Percentiles rank a stretch among this genome's conserved stretches.
Evolutionary conservation across 768 basidiomycete genomes (phyloP).

Genomic region (Cystoderma amianthinum): DNA sequence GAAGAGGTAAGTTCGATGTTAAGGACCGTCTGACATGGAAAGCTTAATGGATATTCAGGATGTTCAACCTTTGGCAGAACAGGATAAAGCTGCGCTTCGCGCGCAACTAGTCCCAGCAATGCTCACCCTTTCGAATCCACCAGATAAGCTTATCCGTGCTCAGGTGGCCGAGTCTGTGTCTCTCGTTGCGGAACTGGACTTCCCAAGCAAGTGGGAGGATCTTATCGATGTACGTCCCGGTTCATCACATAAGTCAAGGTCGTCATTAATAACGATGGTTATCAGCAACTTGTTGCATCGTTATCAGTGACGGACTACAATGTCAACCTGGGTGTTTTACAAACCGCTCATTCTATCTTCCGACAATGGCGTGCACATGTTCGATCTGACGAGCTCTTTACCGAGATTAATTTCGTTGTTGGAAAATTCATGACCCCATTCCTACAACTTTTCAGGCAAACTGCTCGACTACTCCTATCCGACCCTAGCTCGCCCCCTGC

Average conservation of each 20-base stretch:
- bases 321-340: constrained; percentile 82
- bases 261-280: not conserved
- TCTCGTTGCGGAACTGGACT: constrained; percentile 87
- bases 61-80: constrained; percentile 59
- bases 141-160: constrained; percentile 66
- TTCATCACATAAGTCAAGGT: not conserved
- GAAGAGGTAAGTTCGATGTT: constrained; percentile 54
- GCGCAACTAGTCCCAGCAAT: constrained; percentile 84
- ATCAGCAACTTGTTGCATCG: constrained; percentile 82
- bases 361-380: constrained; percentile 88
- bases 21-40: constrained; percentile 4
- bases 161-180: constrained; percentile 94
- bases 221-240: constrained; percentile 74
- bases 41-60: too few relatives aligned
- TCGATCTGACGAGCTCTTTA: constrained; percentile 79
- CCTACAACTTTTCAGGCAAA: constrained; percentile 73
- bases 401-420: constrained; percentile 89
- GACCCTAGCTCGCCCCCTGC: constrained; percentile 25
- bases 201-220: constrained; percentile 82
- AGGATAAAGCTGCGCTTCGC: constrained; percentile 71
- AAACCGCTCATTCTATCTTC: constrained; percentile 96
- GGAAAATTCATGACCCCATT: constrained; percentile 79
- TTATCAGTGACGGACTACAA: constrained; percentile 78
- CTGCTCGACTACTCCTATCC: constrained; percentile 45
- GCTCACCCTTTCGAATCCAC: constrained; percentile 72